phyloP scores from a whole-genome alignment of 495 filamentous ascomycete genomes.

The Astrocystis sublimbata region DNA sequence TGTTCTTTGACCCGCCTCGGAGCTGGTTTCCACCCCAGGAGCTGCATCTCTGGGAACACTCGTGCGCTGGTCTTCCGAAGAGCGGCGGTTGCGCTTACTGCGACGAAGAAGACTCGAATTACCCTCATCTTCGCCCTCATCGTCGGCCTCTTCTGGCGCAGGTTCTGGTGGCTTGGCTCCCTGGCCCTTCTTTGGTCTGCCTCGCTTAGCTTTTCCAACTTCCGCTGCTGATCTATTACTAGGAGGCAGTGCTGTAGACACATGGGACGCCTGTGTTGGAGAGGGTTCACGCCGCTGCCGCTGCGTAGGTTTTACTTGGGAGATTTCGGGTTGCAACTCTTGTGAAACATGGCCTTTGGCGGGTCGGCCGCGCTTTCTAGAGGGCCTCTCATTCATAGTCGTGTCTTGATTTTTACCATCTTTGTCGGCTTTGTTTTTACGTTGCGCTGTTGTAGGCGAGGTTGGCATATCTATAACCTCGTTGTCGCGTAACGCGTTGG shows the following conservation, averaged over 20 bases:
- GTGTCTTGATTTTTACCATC: not conserved
- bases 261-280: not conserved
- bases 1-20: not conserved
- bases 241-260: not conserved
- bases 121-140: conserved; percentile 33
- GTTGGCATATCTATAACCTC: conserved; percentile 41
- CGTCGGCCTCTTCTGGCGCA: conserved; percentile 25
- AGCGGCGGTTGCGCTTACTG: conserved; percentile 24
- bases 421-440: not conserved
- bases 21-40: not conserved
- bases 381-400: conserved; percentile 12
- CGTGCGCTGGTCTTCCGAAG: not conserved
- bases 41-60: not conserved
- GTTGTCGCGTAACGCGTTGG: conserved; percentile 39
- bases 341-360: conserved; percentile 10
- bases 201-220: conserved; percentile 14
- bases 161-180: conserved; percentile 17
- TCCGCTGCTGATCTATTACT: not conserved
- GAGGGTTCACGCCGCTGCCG: conserved; percentile 20
- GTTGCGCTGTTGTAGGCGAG: conserved; percentile 9
- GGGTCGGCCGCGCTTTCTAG: conserved; percentile 27
- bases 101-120: conserved; percentile 30
- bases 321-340: conserved; percentile 22
- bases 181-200: conserved; percentile 25
- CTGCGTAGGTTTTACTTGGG: conserved; percentile 17